Base-by-base conservation (phyloP, 2,329 filamentous ascomycete species). In the Aureobasidium musti region DNA sequence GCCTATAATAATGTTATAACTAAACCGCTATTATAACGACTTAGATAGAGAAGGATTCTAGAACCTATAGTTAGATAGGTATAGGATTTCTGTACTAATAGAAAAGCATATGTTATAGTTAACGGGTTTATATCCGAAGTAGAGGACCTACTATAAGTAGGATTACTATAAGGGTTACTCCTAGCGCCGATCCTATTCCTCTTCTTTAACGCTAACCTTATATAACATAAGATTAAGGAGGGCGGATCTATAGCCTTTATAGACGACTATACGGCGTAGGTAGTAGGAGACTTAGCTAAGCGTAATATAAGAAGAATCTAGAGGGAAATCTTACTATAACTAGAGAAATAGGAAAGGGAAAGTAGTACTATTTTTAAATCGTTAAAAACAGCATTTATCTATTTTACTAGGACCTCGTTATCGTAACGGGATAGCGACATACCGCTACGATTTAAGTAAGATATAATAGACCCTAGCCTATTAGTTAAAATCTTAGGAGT, bases 301-400 rank as follows among this genome's bases (percentile, higher is more conserved):
- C 65, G 39, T 8, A 73, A 72, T 67, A 70, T 66, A 45, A 49
- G 57, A 7, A 66, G 21, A 26, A 68, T 72, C 30, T 66, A 72
- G 43, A 45, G 66, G 43, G 66, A 67, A 11, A 56, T 72, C n/a
- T n/a, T n/a, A n/a, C n/a, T n/a, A n/a, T n/a, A n/a, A n/a, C n/a
- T n/a, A n/a, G n/a, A n/a, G n/a, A 69, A 17, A 39, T 67, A 35
- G 47, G 65, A 67, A 49, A 53, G 37, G 14, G 43, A 60, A n/a
- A 76, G 74, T 68, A 71, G 76, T 47, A 74, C 73, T 26, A 71
- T 68, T 10, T 78, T 77, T 68, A 69, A 76, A 67, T 72, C 70
- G 17, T 71, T 73, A n/a, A 77, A 78, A 71, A 78, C 72, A 56
- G 69, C 70, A 19, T 73, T 76, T 37, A 76, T 77, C 35, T 11